These are phyloP conservation scores for Phytophthora fragariae DNA, from an alignment of 352 stramenopile species.

Conservation along the genomic window DNA sequence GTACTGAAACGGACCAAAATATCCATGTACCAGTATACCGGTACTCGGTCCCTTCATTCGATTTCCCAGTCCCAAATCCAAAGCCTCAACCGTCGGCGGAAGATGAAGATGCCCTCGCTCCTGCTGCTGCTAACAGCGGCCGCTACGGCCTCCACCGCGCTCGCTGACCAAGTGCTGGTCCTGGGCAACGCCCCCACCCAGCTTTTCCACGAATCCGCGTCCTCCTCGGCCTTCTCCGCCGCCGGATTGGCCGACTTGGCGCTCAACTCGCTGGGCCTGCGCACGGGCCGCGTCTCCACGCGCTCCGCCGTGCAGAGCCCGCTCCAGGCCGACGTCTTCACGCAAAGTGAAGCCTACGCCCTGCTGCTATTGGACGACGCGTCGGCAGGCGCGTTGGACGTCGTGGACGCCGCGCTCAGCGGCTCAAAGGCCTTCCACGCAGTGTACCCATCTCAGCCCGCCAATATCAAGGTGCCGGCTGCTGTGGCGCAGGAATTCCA, in stretches of 20 bases:
- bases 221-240: conserved; percentile 34
- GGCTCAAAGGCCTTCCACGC: conserved; percentile 36
- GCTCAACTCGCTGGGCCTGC: conserved; percentile 46
- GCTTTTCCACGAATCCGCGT: conserved; percentile 34
- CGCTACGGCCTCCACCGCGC: conserved; percentile 12
- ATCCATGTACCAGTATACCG: too few relatives aligned
- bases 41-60: conserved; percentile 13
- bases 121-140: conserved; percentile 26
- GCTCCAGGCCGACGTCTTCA: conserved; percentile 56
- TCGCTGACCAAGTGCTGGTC: conserved; percentile 40
- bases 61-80: conserved; percentile 23
- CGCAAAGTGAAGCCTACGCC: conserved; percentile 42
- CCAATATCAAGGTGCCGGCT: conserved; percentile 31
- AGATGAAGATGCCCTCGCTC: conserved; percentile 11
- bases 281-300: conserved; percentile 33
- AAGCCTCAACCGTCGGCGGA: conserved; percentile 26
- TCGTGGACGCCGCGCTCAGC: conserved; percentile 32
- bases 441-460: conserved; percentile 33
- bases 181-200: conserved; percentile 24
- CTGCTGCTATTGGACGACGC: conserved; percentile 43
- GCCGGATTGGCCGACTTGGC: conserved; percentile 49
- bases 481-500: conserved; percentile 42
- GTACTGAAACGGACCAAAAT: too few relatives aligned
- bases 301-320: conserved; percentile 34
- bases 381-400: conserved; percentile 5